These are phyloP conservation scores for Phytophthora melonis DNA, from an alignment of 352 stramenopile genomes.

Conservation along the genomic window DNA sequence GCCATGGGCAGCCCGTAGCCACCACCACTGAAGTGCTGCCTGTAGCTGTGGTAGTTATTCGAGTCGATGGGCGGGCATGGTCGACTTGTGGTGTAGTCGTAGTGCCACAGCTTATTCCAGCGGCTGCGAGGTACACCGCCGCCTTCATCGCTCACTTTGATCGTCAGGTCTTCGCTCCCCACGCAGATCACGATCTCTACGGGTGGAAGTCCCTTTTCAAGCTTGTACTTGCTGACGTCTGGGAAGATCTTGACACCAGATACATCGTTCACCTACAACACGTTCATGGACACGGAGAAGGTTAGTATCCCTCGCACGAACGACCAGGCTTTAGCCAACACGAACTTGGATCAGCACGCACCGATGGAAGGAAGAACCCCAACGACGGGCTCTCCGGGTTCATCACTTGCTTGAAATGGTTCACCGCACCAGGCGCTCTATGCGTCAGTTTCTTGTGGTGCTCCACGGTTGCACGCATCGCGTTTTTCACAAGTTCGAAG, in stretches of 20 bases:
- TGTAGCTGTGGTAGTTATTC: slow-evolving; percentile 81
- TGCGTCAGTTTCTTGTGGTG: slow-evolving; percentile 86
- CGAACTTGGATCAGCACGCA: slow-evolving; percentile 29
- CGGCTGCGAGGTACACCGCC: slow-evolving; percentile 97
- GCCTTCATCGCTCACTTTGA: slow-evolving; percentile 99
- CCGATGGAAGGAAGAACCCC: slow-evolving; percentile 77
- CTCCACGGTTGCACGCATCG: slow-evolving; percentile 97
- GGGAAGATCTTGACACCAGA: slow-evolving; percentile 80
- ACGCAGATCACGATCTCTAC: slow-evolving; percentile 99
- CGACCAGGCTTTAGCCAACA: neutral
- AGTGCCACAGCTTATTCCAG: slow-evolving; percentile 98
- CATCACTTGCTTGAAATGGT: slow-evolving; percentile 75
- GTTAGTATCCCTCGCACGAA: neutral
- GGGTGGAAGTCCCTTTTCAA: slow-evolving; percentile 77
- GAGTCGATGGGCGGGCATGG: slow-evolving; percentile 61
- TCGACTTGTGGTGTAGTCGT: slow-evolving; percentile 98
- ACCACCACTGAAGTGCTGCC: slow-evolving; percentile 92
- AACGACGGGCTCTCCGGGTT: slow-evolving; percentile 69
- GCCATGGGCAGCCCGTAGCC: slow-evolving; percentile 96
- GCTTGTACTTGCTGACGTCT: slow-evolving; percentile 77
- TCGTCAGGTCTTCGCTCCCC: slow-evolving; percentile 95
- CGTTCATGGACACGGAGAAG: neutral
- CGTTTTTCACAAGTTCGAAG: slow-evolving; percentile 99
- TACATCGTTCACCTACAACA: slow-evolving; percentile 51
- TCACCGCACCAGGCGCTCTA: slow-evolving; percentile 47